These are phyloP conservation scores for Salicornia ramosissima DNA, from an alignment of 148 eudicot genomes.

Conservation along the genomic window DNA sequence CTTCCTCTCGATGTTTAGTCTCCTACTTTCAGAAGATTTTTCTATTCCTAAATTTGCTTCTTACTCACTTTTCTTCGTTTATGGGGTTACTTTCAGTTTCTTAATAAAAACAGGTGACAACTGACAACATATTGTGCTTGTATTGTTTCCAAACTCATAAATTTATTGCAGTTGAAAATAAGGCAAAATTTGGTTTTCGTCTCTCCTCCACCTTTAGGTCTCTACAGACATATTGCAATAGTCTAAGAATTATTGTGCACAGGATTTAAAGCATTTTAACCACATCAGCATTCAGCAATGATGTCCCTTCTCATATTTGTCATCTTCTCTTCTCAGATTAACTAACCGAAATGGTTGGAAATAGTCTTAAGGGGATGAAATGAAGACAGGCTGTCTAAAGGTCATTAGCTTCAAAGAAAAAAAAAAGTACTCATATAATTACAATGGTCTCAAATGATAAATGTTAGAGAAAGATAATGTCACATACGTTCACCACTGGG, in stretches of 20 bases:
- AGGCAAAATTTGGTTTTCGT: too few species aligned
- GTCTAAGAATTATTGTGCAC: not conserved
- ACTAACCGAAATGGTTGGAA: not conserved
- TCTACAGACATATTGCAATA: too few species aligned
- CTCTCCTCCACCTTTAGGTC: too few species aligned
- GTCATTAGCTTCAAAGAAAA: not conserved
- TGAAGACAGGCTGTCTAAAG: not conserved
- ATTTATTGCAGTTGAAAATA: too few species aligned
- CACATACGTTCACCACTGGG: slow-evolving; percentile 72
- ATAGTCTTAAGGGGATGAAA: not conserved
- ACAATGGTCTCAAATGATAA: not conserved
- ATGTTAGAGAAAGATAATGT: not conserved
- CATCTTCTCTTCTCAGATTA: not conserved
- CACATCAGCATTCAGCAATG: not conserved
- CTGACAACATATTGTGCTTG: too few species aligned
- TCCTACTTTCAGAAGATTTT: too few species aligned
- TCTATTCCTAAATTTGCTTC: too few species aligned
- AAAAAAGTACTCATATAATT: not conserved
- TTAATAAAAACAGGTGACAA: too few species aligned
- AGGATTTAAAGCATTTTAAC: not conserved
- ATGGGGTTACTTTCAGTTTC: too few species aligned
- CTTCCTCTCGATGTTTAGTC: too few species aligned
- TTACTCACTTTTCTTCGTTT: too few species aligned
- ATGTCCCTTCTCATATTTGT: not conserved
- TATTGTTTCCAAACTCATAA: too few species aligned